Evolutionary conservation across 2,329 filamentous ascomycete genomes (phyloP), one percentile per base, ranked within the genome.

Genomic region (Claviceps sp.): DNA sequence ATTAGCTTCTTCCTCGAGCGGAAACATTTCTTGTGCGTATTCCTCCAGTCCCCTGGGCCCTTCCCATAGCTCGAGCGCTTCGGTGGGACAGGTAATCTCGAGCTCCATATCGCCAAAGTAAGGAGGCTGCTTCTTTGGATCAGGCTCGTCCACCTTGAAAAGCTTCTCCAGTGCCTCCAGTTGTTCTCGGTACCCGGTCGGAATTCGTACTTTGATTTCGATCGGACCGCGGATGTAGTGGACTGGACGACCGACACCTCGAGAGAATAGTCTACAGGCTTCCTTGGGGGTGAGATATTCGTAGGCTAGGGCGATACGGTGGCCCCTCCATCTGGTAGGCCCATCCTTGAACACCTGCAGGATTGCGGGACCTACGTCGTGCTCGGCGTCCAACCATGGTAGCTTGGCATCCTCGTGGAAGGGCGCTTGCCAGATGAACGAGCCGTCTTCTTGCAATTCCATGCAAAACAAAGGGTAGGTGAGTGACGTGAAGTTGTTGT

Each of bases 401-500:
- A 98, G 75, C 56, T 89, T 88, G 53, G 85, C 85, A 60, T 95
- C 80, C 2, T 89, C 87, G 61, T 95, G 87, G 67, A 97, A 97
- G 0, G 93, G 93, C 1, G 91, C 91, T 63, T 89, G 83, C 93
- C 93, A 97, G 54, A 84, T 73, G 65, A 96, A 96, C 51, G 86
- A 89, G 18, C 88, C 89, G 61, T 96, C 89, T 1, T 75, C 67
- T 67, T 89, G 83, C 47, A 95, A 72, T 57, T 94, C 89, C 86
- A 96, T 95, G 70, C 90, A 93, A 72, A 97, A 97, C 4, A 97
- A 76, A 1, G 93, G 93, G 63, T 95, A 97, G 1, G 82, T 82
- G 36, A 96, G 76, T 47, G 87, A 93, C 34, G 91, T 97, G 70
- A 97, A 98, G 67, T 98, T 97, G 70, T 97, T 97, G 75, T 97